A percentile compares a stretch with the other conserved stretches of the same genome.
These are phyloP conservation scores for Polytrichum commune DNA, from an alignment of 225 moss, liverwort and hornwort species.

Conservation along the genomic window DNA sequence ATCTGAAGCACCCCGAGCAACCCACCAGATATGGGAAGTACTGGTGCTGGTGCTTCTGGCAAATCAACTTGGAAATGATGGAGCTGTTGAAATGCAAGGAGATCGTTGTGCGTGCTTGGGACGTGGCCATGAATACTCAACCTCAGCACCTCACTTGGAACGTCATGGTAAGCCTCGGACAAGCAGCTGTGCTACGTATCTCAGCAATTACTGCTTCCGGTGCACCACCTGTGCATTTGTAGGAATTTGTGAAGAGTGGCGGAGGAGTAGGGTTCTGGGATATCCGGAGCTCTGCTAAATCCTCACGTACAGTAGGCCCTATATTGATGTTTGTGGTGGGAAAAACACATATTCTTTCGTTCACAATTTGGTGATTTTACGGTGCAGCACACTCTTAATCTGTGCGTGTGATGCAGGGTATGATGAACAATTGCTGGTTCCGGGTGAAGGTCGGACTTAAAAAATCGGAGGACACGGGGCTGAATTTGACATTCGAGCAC, in stretches of 20 bases:
- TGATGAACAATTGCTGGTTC: slow-evolving; percentile 99
- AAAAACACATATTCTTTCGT: no score
- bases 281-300: no score
- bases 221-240: no score
- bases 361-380: no score
- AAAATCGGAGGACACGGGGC: slow-evolving; percentile 44
- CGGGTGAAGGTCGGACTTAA: slow-evolving; percentile 52
- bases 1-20: slow-evolving; percentile 58
- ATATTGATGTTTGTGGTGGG: no score
- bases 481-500: slow-evolving; percentile 78
- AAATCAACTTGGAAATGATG: slow-evolving; percentile 63
- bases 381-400: neutral
- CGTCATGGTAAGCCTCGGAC: slow-evolving; percentile 58
- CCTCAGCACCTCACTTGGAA: slow-evolving; percentile 89
- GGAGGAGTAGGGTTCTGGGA: no score
- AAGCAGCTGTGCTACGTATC: no score
- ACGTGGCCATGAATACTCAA: slow-evolving; percentile 72
- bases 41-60: slow-evolving; percentile 98
- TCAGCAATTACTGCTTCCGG: no score
- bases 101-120: slow-evolving; percentile 90
- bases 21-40: slow-evolving; percentile 76
- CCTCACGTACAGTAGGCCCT: no score
- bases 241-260: no score
- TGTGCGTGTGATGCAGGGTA: slow-evolving; percentile 50
- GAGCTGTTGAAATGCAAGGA: slow-evolving; percentile 71